Evolutionary conservation across 371 early-diverging fungal genomes (phyloP).

Genomic region (Entomophthora muscae): DNA sequence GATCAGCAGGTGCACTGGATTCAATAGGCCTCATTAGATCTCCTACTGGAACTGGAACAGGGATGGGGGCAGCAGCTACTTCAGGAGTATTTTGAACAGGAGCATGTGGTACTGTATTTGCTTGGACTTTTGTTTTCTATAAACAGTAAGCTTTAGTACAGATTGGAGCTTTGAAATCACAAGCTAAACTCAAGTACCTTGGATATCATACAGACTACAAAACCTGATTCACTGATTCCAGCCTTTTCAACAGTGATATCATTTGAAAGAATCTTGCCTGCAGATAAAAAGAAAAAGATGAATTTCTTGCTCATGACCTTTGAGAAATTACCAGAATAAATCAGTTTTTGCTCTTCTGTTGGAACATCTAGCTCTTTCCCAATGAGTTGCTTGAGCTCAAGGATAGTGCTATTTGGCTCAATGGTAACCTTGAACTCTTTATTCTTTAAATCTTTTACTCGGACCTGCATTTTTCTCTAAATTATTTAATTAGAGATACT

Average conservation of each 20-base stretch:
- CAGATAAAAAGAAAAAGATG: too few relatives aligned
- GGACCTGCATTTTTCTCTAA: slow-evolving; percentile 43
- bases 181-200: slow-evolving; percentile 48
- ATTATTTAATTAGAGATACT: not conserved
- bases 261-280: slow-evolving; percentile 81
- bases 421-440: slow-evolving; percentile 64
- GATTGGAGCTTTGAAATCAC: slow-evolving; percentile 6
- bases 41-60: slow-evolving; percentile 18
- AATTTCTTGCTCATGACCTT: too few relatives aligned
- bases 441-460: slow-evolving; percentile 80
- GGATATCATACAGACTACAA: slow-evolving; percentile 84
- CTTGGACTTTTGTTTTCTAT: slow-evolving; percentile 12
- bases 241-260: slow-evolving; percentile 52
- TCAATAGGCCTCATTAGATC: slow-evolving; percentile 11
- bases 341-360: slow-evolving; percentile 64
- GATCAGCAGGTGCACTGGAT: not conserved
- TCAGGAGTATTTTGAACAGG: slow-evolving; percentile 11
- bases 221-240: slow-evolving; percentile 75
- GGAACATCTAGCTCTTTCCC: slow-evolving; percentile 44
- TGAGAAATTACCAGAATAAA: slow-evolving; percentile 50
- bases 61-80: slow-evolving; percentile 13
- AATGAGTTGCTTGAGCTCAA: slow-evolving; percentile 60
- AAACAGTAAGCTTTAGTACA: slow-evolving; percentile 14
- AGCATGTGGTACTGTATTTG: slow-evolving; percentile 18
- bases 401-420: slow-evolving; percentile 44